These are phyloP conservation scores for Alternaria infectoria DNA, from an alignment of 2,329 filamentous ascomycete species.

Conservation along the genomic window DNA sequence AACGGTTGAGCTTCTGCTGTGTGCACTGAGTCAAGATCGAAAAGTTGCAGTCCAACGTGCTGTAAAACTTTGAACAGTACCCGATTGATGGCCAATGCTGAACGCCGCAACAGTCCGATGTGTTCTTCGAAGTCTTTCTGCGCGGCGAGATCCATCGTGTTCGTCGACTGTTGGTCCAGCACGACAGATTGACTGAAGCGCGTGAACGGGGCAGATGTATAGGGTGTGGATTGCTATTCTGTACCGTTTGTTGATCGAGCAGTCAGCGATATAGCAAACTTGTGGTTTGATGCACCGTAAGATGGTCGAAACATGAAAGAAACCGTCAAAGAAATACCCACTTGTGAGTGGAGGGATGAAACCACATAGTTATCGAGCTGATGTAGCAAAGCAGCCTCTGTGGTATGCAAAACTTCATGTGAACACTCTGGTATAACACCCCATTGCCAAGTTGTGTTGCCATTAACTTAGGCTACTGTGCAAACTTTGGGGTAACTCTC, in stretches of 20 bases:
- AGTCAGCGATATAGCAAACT: background rate
- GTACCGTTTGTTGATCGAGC: background rate
- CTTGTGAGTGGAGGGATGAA: background rate
- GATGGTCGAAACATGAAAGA: background rate
- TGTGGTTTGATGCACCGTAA: background rate
- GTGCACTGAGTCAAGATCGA: background rate
- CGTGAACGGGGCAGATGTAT: background rate
- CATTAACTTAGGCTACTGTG: too few relatives aligned
- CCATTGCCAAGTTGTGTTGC: background rate
- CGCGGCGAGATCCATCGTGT: background rate
- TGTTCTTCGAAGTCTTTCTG: background rate
- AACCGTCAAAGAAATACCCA: background rate
- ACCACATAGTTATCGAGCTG: background rate
- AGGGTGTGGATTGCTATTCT: background rate
- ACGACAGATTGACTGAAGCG: accelerated
- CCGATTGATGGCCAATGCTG: background rate
- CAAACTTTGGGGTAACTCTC: too few relatives aligned
- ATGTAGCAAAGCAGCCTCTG: background rate
- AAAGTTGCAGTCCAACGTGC: background rate
- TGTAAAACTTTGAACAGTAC: background rate
- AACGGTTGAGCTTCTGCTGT: background rate
- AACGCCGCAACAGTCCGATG: accelerated
- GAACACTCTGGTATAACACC: accelerated
- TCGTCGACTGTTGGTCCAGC: background rate
- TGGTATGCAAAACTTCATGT: background rate